Conservation (phyloP, 1,284 basidiomycete species). For the Phellopilus nigrolimitatus region DNA sequence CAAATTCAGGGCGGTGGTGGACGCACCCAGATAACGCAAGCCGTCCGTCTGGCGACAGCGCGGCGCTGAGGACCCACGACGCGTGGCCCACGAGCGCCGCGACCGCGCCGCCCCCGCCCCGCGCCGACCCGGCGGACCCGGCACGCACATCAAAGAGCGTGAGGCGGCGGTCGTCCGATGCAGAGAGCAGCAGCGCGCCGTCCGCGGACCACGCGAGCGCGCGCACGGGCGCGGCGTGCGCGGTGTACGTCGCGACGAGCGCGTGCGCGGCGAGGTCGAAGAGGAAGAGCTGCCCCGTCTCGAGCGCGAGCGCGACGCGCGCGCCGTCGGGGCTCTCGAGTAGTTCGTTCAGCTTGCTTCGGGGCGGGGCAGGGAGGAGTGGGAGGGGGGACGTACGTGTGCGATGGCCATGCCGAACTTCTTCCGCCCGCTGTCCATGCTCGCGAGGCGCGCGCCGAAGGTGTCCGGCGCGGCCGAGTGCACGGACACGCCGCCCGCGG, state of each 20-base stretch:
- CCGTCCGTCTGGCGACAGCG: slow-evolving; percentile 74
- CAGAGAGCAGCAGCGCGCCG: slow-evolving; percentile 68
- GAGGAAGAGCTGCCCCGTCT: slow-evolving; percentile 77
- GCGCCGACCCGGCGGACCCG: slow-evolving; percentile 58
- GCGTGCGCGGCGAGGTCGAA: slow-evolving; percentile 69
- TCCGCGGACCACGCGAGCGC: slow-evolving; percentile 82
- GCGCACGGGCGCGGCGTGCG: slow-evolving; percentile 83
- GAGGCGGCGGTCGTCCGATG: slow-evolving; percentile 84
- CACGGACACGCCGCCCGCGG: slow-evolving; percentile 66
- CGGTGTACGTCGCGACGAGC: slow-evolving; percentile 66
- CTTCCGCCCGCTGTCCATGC: slow-evolving; percentile 62
- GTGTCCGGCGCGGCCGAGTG: slow-evolving; percentile 55
- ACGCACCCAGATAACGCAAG: slow-evolving; percentile 76
- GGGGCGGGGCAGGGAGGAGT: slow-evolving; percentile 21
- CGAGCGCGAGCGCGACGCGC: slow-evolving; percentile 71
- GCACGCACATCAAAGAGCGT: slow-evolving; percentile 79
- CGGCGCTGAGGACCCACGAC: slow-evolving; percentile 80
- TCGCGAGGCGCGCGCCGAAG: slow-evolving; percentile 56
- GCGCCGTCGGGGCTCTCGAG: slow-evolving; percentile 79
- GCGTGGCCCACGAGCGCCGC: slow-evolving; percentile 80
- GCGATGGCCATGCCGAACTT: slow-evolving; percentile 80
- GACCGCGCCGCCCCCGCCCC: slow-evolving; percentile 67
- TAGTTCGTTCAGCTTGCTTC: slow-evolving; percentile 20
- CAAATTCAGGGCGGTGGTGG: slow-evolving; percentile 9
- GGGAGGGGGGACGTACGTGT: slow-evolving; percentile 50